Conservation (phyloP, 1,139 yeast genomes). For the Tardiomyces digboiensis region DNA sequence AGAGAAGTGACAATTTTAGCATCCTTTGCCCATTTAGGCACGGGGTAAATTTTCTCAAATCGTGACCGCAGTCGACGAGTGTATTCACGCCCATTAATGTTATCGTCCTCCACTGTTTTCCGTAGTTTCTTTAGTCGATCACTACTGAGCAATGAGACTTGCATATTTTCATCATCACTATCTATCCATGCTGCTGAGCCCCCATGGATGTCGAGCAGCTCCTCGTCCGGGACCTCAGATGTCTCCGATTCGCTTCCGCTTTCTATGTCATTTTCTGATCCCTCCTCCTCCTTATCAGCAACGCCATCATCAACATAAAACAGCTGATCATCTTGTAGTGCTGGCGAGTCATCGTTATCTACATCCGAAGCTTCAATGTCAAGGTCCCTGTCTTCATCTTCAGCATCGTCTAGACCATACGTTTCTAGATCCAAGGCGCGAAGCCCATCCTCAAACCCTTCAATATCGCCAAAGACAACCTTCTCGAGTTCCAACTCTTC, state of each 20-base stretch:
- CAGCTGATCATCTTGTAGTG: slow-evolving; percentile 26
- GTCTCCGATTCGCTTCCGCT: slow-evolving; percentile 15
- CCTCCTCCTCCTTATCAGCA: slow-evolving; percentile 23
- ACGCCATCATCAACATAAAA: slow-evolving; percentile 29
- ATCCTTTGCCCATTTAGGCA: slow-evolving; percentile 68
- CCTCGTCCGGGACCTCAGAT: slow-evolving; percentile 28
- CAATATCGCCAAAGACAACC: slow-evolving; percentile 82
- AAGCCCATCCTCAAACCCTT: slow-evolving; percentile 65
- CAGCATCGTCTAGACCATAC: slow-evolving; percentile 33
- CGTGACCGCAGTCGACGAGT: slow-evolving; percentile 68
- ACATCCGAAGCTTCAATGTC: slow-evolving; percentile 24
- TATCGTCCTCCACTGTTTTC: slow-evolving; percentile 47
- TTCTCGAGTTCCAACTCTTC: slow-evolving; percentile 75
- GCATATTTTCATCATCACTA: slow-evolving; percentile 77
- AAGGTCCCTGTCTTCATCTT: slow-evolving; percentile 22
- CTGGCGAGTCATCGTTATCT: slow-evolving; percentile 15
- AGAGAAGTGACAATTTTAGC: slow-evolving; percentile 12
- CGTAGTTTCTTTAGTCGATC: slow-evolving; percentile 69
- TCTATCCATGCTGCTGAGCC: slow-evolving; percentile 67
- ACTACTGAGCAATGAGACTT: slow-evolving; percentile 49
- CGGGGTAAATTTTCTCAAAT: slow-evolving; percentile 79
- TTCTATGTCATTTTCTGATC: slow-evolving; percentile 14
- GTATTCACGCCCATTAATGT: slow-evolving; percentile 58
- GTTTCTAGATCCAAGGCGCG: slow-evolving; percentile 39
- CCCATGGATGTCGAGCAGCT: slow-evolving; percentile 37